phyloP scores from a whole-genome alignment of 768 basidiomycete species.

The Boletus vermiculosoides region DNA sequence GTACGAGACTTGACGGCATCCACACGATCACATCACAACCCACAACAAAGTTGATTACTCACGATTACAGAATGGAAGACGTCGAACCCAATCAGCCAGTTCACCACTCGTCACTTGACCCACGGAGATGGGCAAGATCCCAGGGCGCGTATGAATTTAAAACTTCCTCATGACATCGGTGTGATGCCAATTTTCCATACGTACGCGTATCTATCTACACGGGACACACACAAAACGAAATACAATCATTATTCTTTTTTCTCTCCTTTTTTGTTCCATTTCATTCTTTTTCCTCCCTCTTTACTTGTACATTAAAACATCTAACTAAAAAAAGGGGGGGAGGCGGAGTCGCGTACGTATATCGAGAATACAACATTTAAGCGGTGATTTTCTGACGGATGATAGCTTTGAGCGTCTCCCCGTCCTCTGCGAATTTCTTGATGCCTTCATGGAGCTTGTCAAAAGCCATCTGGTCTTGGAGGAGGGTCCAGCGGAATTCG shows the following conservation, averaged over 20 bases:
- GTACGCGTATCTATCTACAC: no score
- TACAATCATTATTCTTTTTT: no score
- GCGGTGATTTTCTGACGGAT: conserved; percentile 63
- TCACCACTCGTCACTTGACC: neutral
- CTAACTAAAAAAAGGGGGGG: no score
- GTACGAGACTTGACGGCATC: neutral
- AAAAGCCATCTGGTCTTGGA: conserved; percentile 96
- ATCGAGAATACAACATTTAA: neutral
- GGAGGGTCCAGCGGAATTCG: conserved; percentile 92
- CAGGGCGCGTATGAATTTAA: neutral
- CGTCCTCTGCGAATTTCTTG: conserved; percentile 97
- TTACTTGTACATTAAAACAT: no score
- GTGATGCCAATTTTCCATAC: no score
- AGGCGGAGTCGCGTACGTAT: no score
- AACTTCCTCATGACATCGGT: neutral
- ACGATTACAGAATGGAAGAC: neutral
- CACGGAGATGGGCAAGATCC: neutral
- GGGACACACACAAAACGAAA: no score
- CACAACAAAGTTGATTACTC: neutral
- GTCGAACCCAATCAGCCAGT: neutral
- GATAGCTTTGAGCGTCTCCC: conserved; percentile 79
- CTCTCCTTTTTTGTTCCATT: no score
- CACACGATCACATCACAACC: neutral
- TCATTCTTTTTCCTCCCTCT: no score
- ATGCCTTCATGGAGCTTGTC: conserved; percentile 99